phyloP scores from a whole-genome alignment of 1,284 basidiomycete genomes.

The Ustilago hordei region DNA sequence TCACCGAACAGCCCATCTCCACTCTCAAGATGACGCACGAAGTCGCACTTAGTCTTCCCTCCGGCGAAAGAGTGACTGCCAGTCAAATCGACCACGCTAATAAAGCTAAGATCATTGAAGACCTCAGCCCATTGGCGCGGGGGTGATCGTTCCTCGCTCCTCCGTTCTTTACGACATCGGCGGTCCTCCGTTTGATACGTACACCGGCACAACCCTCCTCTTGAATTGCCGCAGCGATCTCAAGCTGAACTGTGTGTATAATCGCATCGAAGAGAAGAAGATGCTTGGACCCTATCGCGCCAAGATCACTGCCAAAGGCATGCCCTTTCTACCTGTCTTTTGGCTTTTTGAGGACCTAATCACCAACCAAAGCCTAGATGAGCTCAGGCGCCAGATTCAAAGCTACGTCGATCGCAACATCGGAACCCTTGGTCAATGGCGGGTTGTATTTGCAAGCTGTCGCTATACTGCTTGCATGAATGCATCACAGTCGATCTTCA shows the following conservation, averaged over 20 bases:
- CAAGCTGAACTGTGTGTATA: background rate
- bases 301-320: background rate
- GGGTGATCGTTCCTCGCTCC: too few species aligned
- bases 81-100: background rate
- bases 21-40: constrained; percentile 3
- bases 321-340: constrained; percentile 12
- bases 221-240: background rate
- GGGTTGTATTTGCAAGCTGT: constrained; percentile 5
- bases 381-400: background rate
- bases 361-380: background rate
- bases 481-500: background rate
- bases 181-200: too few species aligned
- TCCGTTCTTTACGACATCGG: background rate
- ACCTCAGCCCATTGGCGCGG: background rate
- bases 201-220: background rate
- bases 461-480: background rate
- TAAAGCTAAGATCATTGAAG: background rate
- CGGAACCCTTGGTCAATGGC: constrained; percentile 1
- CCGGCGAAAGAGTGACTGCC: background rate
- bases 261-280: background rate
- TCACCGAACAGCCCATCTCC: constrained; percentile 3
- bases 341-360: constrained; percentile 8
- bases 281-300: background rate
- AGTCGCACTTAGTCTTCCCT: background rate
- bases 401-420: constrained; percentile 4